phyloP scores from a whole-genome alignment of 257 asterid species.

The Nyctanthes arbortristis region DNA sequence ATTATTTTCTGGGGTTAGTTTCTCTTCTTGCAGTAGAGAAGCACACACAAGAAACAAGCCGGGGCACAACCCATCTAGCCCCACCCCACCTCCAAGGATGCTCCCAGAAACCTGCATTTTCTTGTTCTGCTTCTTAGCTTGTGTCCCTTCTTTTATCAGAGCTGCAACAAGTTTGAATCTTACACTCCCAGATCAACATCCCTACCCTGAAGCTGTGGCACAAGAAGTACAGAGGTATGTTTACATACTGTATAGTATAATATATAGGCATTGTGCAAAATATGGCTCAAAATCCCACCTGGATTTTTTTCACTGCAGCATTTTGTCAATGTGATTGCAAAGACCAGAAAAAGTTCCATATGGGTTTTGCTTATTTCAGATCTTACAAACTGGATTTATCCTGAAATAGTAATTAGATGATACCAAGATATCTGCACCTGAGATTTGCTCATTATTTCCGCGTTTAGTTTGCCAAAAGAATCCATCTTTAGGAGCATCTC shows the following conservation, averaged over 20 bases:
- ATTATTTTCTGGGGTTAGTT: constrained; percentile 43
- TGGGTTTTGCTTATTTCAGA: constrained; percentile 21
- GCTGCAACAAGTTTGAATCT: constrained; percentile 48
- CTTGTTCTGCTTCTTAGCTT: constrained; percentile 40
- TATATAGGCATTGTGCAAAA: constrained; percentile 17
- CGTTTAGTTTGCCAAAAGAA: background rate
- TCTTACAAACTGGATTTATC: constrained; percentile 22
- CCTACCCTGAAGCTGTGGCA: constrained; percentile 86
- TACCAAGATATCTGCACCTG: constrained; percentile 12
- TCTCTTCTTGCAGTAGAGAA: constrained; percentile 30
- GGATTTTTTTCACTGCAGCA: constrained; percentile 20
- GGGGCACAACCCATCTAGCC: constrained; percentile 21
- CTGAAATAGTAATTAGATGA: background rate
- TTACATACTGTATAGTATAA: background rate
- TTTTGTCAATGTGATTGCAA: background rate
- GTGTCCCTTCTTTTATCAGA: constrained; percentile 34
- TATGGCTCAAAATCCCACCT: constrained; percentile 15
- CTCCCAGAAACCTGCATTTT: constrained; percentile 46
- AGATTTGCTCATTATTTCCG: constrained; percentile 19
- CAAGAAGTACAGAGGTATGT: constrained; percentile 70
- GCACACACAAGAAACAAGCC: constrained; percentile 28
- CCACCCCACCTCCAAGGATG: constrained; percentile 44
- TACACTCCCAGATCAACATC: constrained; percentile 83
- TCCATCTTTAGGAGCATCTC: background rate
- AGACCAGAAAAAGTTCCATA: constrained; percentile 18